Percentiles rank a stretch among this genome's conserved stretches.
Conservation (phyloP, 2,329 filamentous ascomycete species). For the Lachnellula occidentalis region DNA sequence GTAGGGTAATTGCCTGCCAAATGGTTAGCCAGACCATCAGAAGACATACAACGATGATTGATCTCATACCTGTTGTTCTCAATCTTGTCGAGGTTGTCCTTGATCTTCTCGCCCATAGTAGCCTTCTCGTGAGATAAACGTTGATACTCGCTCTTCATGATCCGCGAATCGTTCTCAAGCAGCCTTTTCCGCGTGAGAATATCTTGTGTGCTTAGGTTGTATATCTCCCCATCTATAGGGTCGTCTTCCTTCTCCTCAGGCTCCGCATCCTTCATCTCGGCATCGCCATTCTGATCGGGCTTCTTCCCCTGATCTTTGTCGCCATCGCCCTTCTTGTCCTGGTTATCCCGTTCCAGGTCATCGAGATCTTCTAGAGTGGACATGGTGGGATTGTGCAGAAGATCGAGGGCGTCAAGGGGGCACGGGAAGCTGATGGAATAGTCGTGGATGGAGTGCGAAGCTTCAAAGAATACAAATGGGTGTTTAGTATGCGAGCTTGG, state of each 20-base stretch:
- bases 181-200: constrained; percentile 86
- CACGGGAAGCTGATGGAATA: not conserved
- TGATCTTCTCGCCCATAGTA: constrained; percentile 97
- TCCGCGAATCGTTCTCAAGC: constrained; percentile 94
- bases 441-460: constrained; percentile 1
- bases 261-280: constrained; percentile 85
- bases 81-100: constrained; percentile 98
- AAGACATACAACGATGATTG: not conserved
- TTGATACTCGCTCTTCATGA: constrained; percentile 97
- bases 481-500: constrained; percentile 17
- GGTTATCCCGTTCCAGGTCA: constrained; percentile 65
- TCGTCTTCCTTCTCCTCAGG: constrained; percentile 67
- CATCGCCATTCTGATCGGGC: constrained; percentile 61
- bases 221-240: constrained; percentile 86
- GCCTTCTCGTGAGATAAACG: constrained; percentile 92
- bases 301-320: constrained; percentile 53
- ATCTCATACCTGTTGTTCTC: constrained; percentile 84
- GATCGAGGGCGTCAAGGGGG: not conserved
- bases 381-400: constrained; percentile 43
- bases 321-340: constrained; percentile 53
- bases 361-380: constrained; percentile 74
- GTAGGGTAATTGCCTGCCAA: constrained; percentile 83
- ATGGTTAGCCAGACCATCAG: constrained; percentile 9
- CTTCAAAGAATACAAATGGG: constrained; percentile 3
- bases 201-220: constrained; percentile 89